A percentile compares a stretch with the other conserved stretches of the same genome.
Evolutionary conservation across 2,329 filamentous ascomycete species (phyloP).

Genomic region (Fonsecaea pedrosoi): DNA sequence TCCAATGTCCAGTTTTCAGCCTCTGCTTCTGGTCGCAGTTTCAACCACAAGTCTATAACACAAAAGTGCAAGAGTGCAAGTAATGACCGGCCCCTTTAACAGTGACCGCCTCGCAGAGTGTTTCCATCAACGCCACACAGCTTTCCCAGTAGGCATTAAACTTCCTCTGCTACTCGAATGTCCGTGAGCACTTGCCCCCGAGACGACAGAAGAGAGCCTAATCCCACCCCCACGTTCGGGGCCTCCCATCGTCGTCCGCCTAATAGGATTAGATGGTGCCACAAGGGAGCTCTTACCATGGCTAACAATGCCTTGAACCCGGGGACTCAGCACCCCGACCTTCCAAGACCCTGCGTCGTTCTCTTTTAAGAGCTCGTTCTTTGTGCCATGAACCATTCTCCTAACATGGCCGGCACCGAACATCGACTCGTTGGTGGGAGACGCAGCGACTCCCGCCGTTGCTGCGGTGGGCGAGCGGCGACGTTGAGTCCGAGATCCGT

Average conservation of each 20-base stretch:
- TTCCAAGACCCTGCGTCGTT: conserved; percentile 53
- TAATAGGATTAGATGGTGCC: conserved; percentile 57
- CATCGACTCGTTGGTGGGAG: conserved; percentile 63
- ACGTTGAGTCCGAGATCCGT: conserved; percentile 46
- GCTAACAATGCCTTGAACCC: conserved; percentile 43
- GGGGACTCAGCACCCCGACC: conserved; percentile 66
- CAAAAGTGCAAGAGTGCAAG: background rate
- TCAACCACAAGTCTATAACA: background rate
- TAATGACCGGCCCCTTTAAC: background rate
- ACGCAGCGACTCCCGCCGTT: conserved; percentile 48
- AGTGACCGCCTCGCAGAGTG: background rate
- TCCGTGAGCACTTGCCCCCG: conserved; percentile 15
- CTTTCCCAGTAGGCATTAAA: conserved; percentile 38
- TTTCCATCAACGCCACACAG: conserved; percentile 36
- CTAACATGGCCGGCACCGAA: conserved; percentile 71
- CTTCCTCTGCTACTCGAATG: conserved; percentile 32
- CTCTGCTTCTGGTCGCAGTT: background rate
- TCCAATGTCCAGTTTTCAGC: background rate
- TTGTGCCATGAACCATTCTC: conserved; percentile 65
- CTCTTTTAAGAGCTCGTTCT: conserved; percentile 57
- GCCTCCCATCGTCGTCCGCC: conserved; percentile 38
- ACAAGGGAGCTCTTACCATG: conserved; percentile 42
- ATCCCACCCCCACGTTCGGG: conserved; percentile 22
- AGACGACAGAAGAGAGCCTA: conserved; percentile 29
- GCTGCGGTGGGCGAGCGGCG: conserved; percentile 63